Base-by-base conservation (phyloP, 176 grass and related monocot genomes). In the Cocos nucifera region DNA sequence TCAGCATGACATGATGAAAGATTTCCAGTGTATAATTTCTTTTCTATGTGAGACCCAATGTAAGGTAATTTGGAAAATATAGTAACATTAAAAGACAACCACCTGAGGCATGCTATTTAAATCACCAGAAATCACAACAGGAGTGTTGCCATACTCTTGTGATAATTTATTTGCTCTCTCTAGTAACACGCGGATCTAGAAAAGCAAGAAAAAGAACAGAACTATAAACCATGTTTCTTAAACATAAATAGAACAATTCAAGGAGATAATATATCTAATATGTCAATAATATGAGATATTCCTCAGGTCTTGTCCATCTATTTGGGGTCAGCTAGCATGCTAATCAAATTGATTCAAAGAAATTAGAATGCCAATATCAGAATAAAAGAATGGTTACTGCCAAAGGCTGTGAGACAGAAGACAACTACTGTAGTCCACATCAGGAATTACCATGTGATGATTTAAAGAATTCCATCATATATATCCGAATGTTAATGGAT, bases 91-190 rank as follows among this genome's bases (percentile, higher is more conserved):
- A 7, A 7, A 71, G 20, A 52, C 30, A 26, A 44, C 48, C 22
- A 71, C 68, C 68, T 71, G 56, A 28, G 56, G 68, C 6, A 57
- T 71, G 29, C 68, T 71, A 59, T 71, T 71, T 51, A 71, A 60
- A 51, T 71, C 68, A 59, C 68, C 68, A 71, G 56, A 71, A 59
- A 71, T 58, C 23, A 71, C 56, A 51, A 71, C 8, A 26, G 68
- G 56, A 59, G 17, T 51, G 24, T 71, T 51, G 4, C 22, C 44
- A 27, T 71, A 59, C 15, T 28, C 6, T 50, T 71, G 44, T 60
- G 68, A 71, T 48, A 71, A 60, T 50, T 4, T 9, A 50, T 51
- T 60, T 71, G 68, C 56, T 59, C 48, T 71, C 55, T 71, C 56
- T 28, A 71, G 68, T 51, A 71, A 60, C 56, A 71, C 8, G 15